Percentiles rank a stretch among this genome's conserved stretches.
These are phyloP conservation scores for Neovahlkampfia damariscottae DNA, from an alignment of 78 protist genomes.

Conservation along the genomic window DNA sequence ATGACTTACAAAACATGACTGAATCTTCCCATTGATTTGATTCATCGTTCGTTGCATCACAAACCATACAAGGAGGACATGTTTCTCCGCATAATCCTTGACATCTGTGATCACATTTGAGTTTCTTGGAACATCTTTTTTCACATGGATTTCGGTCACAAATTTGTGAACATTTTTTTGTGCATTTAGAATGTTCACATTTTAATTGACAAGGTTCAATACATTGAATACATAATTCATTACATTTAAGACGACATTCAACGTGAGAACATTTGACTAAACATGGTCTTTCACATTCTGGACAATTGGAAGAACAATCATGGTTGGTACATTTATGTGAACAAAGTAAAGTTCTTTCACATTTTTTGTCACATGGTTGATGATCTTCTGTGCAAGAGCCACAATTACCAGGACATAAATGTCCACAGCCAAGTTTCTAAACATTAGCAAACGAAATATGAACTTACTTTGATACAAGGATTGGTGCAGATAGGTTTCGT, in stretches of 20 bases:
- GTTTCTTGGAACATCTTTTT: slow-evolving; percentile 21
- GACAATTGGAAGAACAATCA: background rate
- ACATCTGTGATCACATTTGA: slow-evolving; percentile 52
- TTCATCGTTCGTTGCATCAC: too few species aligned
- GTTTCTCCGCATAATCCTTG: slow-evolving; percentile 44
- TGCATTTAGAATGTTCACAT: slow-evolving; percentile 34
- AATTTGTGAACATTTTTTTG: slow-evolving; percentile 19
- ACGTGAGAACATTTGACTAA: background rate
- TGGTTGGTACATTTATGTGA: slow-evolving; percentile 10
- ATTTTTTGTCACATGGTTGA: background rate
- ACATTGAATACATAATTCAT: slow-evolving; percentile 25
- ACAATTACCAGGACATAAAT: slow-evolving; percentile 6
- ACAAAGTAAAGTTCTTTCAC: background rate
- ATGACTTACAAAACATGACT: too few species aligned
- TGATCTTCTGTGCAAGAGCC: background rate
- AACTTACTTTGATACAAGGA: background rate
- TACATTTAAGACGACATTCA: slow-evolving; percentile 4
- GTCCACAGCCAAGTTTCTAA: slow-evolving; percentile 3
- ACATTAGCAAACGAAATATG: background rate
- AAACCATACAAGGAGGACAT: slow-evolving; percentile 23
- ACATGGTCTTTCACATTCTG: background rate
- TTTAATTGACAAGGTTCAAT: slow-evolving; percentile 24
- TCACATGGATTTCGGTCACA: slow-evolving; percentile 32
- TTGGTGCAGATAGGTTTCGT: background rate
- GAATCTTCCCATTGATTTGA: too few species aligned